A percentile compares a stretch with the other conserved stretches of the same genome.
Evolutionary conservation across 2,329 filamentous ascomycete species (phyloP).

Genomic region (Paramyrothecium roridum): DNA sequence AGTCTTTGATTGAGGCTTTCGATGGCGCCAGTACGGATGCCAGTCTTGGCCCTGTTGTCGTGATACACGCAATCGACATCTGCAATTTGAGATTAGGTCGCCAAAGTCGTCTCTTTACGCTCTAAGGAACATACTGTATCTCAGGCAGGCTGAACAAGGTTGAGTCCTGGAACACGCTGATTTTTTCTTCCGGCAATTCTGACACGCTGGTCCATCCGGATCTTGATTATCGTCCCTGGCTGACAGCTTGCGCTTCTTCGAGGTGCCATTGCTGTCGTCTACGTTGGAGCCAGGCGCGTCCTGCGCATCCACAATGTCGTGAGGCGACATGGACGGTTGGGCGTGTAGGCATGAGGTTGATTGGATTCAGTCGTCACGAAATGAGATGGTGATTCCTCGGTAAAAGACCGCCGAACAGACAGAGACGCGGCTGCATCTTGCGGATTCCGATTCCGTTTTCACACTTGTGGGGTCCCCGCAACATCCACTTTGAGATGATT

Average conservation of each 20-base stretch:
- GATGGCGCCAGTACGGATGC: slow-evolving; percentile 28
- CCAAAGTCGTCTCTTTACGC: background rate
- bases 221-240: slow-evolving; percentile 3
- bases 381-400: no score
- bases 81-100: background rate
- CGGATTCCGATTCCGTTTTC: no score
- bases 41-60: slow-evolving; percentile 25
- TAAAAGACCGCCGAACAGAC: no score
- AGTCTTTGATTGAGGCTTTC: slow-evolving; percentile 29
- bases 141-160: slow-evolving; percentile 38
- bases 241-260: slow-evolving; percentile 1
- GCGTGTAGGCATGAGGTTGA: no score
- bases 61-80: slow-evolving; percentile 30
- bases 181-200: slow-evolving; percentile 41
- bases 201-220: slow-evolving; percentile 20
- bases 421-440: no score
- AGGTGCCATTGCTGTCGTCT: background rate
- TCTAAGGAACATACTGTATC: slow-evolving; percentile 15
- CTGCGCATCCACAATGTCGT: no score
- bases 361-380: no score
- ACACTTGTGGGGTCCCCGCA: no score
- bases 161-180: slow-evolving; percentile 38
- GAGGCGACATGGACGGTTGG: no score
- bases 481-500: no score
- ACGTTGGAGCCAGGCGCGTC: background rate